Percentiles rank a stretch among this genome's conserved stretches.
These are phyloP conservation scores for Clarireedia homoeocarpa DNA, from an alignment of 2,329 filamentous ascomycete species.

Conservation along the genomic window DNA sequence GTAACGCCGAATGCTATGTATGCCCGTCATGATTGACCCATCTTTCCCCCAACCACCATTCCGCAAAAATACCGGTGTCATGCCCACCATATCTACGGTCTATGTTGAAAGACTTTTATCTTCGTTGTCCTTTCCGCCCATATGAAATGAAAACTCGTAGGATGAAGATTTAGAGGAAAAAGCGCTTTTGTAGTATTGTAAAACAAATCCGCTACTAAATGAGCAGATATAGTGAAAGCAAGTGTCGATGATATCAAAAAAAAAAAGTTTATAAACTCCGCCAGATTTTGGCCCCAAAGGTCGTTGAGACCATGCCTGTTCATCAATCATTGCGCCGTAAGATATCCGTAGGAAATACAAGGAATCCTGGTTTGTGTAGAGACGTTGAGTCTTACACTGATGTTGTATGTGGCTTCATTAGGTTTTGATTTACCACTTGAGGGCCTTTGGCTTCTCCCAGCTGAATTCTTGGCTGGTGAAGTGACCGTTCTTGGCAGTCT, in stretches of 20 bases:
- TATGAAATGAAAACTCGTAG: conserved; percentile 2
- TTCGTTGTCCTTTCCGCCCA: conserved; percentile 13
- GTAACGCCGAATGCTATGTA: conserved; percentile 29
- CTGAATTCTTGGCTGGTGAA: conserved; percentile 97
- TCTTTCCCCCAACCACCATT: conserved; percentile 8
- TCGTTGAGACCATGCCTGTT: conserved; percentile 31
- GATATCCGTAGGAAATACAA: conserved; percentile 23
- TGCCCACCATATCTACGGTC: conserved; percentile 27
- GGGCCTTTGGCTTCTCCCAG: conserved; percentile 96
- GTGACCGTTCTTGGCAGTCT: conserved; percentile 99
- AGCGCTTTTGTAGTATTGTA: not conserved
- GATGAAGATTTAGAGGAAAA: not conserved
- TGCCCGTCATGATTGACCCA: conserved; percentile 17
- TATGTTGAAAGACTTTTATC: conserved; percentile 33
- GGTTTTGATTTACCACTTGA: conserved; percentile 66
- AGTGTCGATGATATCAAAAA: conserved; percentile 14
- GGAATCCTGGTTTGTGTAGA: conserved; percentile 16
- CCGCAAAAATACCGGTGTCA: conserved; percentile 5
- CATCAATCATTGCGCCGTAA: conserved; percentile 29
- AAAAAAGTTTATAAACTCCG: conserved; percentile 18
- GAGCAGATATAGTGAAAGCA: conserved; percentile 15
- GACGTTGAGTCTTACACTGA: conserved; percentile 29
- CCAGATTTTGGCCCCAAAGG: conserved; percentile 19
- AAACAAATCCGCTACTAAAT: conserved; percentile 12
- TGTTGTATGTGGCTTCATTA: conserved; percentile 17